Evolutionary conservation across 306 rosid genomes (phyloP), one percentile per base, ranked within the genome.

Genomic region (Ziziphus jujuba): DNA sequence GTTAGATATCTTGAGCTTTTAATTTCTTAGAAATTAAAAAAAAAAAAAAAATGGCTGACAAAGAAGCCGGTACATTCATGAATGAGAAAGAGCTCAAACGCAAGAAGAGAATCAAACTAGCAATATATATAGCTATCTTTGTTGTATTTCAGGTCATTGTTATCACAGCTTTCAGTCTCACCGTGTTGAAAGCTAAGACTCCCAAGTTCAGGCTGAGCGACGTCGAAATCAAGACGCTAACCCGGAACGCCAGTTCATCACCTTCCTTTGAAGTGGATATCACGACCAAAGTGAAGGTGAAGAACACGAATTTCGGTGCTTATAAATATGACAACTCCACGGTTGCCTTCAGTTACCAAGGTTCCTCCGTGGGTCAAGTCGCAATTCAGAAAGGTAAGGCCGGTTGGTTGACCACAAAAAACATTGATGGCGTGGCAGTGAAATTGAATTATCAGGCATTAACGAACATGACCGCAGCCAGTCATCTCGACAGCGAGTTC

Each of bases 261-360:
- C 51, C 78, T 31, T 72, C 71, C 7, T 73, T 78, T 17, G 68
- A 78, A 40, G 38, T 73, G 38, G 73, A 28, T 47, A 62, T 78
- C 49, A 1, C 16, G 13, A 36, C 79, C 14, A 78, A 78, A 63
- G 28, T 78, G 9, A 40, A 75, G 44, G 59, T 78, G 8, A 50
- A 57, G 47, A 78, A 73, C 68, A 12, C 65, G 3, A 78, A 78
- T 70, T 78, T 63, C 35, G 82, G 82, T 0, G 63, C 72, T 16
- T 78, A 52, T 51, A 73, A 68, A 53, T 78, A 56, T 28, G 64
- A 69, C 3, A 65, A 35, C 49, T 56, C 71, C 59, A 24, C 14
- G 3, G 49, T 25, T 48, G 31, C 67, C 25, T 78, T 73, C 50
- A n/a, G 53, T 56, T 57, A 66, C 64, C 17, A 21, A 36, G 75